A percentile compares a stretch with the other conserved stretches of the same genome.
Conservation (phyloP, 192 early-diverging fungal species). For the Coemansia sp. region DNA sequence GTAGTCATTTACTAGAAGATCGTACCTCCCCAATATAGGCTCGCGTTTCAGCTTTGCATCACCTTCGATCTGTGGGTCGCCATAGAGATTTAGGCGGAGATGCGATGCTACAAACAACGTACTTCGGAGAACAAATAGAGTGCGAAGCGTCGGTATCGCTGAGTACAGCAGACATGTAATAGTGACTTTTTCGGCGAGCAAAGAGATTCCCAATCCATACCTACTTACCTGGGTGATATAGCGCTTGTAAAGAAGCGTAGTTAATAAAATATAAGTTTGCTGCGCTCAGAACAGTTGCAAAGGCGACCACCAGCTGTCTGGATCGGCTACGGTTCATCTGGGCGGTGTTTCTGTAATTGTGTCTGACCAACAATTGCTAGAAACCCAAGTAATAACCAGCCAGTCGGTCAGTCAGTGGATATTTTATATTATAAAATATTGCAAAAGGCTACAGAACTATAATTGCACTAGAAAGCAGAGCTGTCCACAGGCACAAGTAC, state of each 20-base stretch:
- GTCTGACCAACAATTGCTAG: background rate
- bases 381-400: background rate
- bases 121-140: background rate
- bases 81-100: constrained; percentile 60
- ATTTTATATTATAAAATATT: too few species aligned
- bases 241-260: constrained; percentile 29
- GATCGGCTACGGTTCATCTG: constrained; percentile 9
- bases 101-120: constrained; percentile 26
- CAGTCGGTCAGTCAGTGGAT: too few species aligned
- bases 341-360: background rate
- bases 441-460: too few species aligned
- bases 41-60: constrained; percentile 61
- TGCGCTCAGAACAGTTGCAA: constrained; percentile 15
- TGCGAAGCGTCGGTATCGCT: background rate
- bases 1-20: constrained; percentile 61
- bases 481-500: too few species aligned
- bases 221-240: constrained; percentile 25
- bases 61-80: constrained; percentile 70
- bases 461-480: too few species aligned
- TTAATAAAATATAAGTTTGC: constrained; percentile 44
- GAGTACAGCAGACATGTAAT: background rate
- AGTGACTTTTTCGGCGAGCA: background rate
- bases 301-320: constrained; percentile 14
- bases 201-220: background rate
- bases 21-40: constrained; percentile 54